phyloP scores from a whole-genome alignment of 768 basidiomycete species.

The Suillus hirtellus region DNA sequence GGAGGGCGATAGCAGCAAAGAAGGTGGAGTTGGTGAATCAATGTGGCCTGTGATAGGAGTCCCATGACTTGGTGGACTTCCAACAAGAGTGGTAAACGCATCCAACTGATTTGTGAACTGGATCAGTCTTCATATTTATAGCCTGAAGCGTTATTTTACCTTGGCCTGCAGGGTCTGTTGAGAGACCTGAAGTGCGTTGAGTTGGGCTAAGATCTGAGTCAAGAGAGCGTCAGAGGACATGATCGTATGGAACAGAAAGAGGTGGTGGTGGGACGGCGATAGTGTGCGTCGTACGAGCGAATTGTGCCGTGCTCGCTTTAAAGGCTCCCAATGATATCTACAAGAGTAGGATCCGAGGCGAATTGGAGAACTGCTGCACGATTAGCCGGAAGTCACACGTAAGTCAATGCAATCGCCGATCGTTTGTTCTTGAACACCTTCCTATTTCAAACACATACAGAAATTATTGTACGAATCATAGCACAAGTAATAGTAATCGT shows the following conservation, averaged over 20 bases:
- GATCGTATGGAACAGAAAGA: conserved; percentile 9
- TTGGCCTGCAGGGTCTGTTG: conserved; percentile 82
- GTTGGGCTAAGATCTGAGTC: conserved; percentile 70
- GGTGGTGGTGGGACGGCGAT: conserved; percentile 10
- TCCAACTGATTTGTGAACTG: conserved; percentile 48
- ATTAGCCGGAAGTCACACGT: not conserved
- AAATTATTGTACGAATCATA: not conserved
- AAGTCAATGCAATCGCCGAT: not conserved
- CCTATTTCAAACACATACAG: not conserved
- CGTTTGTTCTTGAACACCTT: not conserved
- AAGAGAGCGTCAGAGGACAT: conserved; percentile 57
- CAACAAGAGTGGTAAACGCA: conserved; percentile 33
- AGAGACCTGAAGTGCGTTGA: conserved; percentile 68
- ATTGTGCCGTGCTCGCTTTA: conserved; percentile 1
- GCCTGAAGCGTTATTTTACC: conserved; percentile 39
- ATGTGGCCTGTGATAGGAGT: conserved; percentile 28
- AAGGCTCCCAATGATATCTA: not conserved
- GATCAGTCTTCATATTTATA: conserved; percentile 1
- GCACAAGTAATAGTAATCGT: not conserved
- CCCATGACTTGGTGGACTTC: conserved; percentile 28
- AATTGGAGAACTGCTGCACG: not conserved
- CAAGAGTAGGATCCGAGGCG: not conserved
- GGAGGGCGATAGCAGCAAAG: conserved; percentile 32
- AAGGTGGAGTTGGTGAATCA: conserved; percentile 25
- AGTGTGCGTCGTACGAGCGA: conserved; percentile 14